A percentile compares a stretch with the other conserved stretches of the same genome.
These are phyloP conservation scores for Corinectria fuckeliana DNA, from an alignment of 2,329 filamentous ascomycete genomes.

Conservation along the genomic window DNA sequence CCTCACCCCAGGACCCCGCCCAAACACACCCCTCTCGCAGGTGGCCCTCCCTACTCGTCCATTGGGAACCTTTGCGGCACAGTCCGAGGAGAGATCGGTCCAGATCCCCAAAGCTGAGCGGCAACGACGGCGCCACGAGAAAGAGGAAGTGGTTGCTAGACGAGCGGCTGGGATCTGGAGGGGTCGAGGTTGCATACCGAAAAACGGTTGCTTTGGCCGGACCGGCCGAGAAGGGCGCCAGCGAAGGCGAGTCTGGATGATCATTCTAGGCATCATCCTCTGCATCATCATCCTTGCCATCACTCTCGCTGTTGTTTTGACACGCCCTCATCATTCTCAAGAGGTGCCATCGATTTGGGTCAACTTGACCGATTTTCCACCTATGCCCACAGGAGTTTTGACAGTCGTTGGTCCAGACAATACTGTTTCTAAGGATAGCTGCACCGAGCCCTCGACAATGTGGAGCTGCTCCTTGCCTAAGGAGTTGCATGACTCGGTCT, in stretches of 20 bases:
- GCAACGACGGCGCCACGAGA: constrained; percentile 64
- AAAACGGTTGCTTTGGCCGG: constrained; percentile 70
- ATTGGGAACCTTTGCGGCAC: constrained; percentile 53
- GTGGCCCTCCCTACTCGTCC: constrained; percentile 51
- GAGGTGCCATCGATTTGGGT: constrained; percentile 67
- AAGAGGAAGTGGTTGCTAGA: constrained; percentile 66
- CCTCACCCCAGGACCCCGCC: constrained; percentile 50
- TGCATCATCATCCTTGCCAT: constrained; percentile 63
- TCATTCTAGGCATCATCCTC: constrained; percentile 57
- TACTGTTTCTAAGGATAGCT: constrained; percentile 67
- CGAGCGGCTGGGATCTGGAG: constrained; percentile 69
- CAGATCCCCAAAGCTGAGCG: constrained; percentile 55
- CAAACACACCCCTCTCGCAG: constrained; percentile 24
- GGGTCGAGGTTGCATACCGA: constrained; percentile 67
- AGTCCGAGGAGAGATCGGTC: constrained; percentile 49
- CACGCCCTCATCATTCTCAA: constrained; percentile 32
- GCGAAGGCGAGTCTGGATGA: constrained; percentile 65
- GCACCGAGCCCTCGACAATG: constrained; percentile 73
- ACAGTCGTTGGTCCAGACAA: constrained; percentile 79
- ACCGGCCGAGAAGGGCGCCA: constrained; percentile 68
- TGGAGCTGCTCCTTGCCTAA: constrained; percentile 91
- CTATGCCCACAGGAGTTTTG: constrained; percentile 82
- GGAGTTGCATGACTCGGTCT: constrained; percentile 70
- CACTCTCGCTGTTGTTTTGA: constrained; percentile 64
- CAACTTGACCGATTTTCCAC: constrained; percentile 84